Evolutionary conservation across 768 basidiomycete species (phyloP).

Genomic region (Boletus insuetus): DNA sequence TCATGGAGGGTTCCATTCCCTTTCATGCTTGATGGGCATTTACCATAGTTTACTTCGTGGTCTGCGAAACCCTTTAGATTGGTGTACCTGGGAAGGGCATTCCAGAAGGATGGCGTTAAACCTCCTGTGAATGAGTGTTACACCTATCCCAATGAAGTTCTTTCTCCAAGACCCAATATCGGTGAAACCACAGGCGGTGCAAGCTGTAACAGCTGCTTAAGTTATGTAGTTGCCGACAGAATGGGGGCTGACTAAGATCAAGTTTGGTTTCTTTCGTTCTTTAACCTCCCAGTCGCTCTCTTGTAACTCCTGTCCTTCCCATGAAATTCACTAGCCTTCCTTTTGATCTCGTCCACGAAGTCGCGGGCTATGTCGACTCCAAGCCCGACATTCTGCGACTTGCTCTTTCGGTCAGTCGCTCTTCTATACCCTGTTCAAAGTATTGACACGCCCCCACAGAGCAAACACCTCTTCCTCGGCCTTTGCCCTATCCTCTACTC

Average conservation of each 20-base stretch:
- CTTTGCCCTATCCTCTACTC: slow-evolving; percentile 61
- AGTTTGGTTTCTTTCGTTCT: neutral
- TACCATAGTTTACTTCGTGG: no score
- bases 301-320: neutral
- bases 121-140: no score
- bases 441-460: slow-evolving; percentile 39
- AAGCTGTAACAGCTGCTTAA: no score
- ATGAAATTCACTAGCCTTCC: slow-evolving; percentile 37
- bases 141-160: no score
- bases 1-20: no score
- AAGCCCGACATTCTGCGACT: slow-evolving; percentile 57
- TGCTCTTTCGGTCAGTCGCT: slow-evolving; percentile 52
- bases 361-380: slow-evolving; percentile 51
- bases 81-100: no score
- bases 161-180: no score
- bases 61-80: no score
- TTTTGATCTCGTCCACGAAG: slow-evolving; percentile 64
- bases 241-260: neutral
- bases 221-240: no score
- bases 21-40: no score
- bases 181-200: no score
- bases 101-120: no score
- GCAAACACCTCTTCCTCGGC: slow-evolving; percentile 47
- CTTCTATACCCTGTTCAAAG: neutral
- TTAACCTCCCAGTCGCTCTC: neutral